Conservation (phyloP, 1,284 basidiomycete genomes). For the Pseudozyma hubeiensis region DNA sequence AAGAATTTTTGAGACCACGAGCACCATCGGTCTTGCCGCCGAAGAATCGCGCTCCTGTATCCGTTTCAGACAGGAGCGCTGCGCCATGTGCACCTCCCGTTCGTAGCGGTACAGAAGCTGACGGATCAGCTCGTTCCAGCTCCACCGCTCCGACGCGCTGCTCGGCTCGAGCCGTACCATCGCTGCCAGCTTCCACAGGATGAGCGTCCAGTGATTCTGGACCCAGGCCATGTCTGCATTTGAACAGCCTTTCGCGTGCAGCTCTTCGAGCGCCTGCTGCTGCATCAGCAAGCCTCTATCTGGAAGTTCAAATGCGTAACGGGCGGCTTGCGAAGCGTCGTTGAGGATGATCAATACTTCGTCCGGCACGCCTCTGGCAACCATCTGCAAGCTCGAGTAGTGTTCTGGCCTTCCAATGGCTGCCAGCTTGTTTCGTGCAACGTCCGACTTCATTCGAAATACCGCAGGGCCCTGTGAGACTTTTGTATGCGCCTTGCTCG, state of each 20-base stretch:
- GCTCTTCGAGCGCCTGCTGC: slow-evolving; percentile 37
- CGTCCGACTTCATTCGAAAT: slow-evolving; percentile 8
- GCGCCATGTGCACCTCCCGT: slow-evolving; percentile 82
- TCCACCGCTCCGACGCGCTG: slow-evolving; percentile 38
- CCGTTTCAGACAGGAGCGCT: slow-evolving; percentile 82
- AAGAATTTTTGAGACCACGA: slow-evolving; percentile 82
- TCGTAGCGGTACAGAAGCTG: slow-evolving; percentile 93
- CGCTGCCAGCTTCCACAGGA: slow-evolving; percentile 94
- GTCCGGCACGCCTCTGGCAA: slow-evolving; percentile 49
- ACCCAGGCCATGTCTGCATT: slow-evolving; percentile 84
- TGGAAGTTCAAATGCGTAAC: slow-evolving; percentile 51
- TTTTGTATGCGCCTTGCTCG: neutral
- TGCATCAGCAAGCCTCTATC: slow-evolving; percentile 35
- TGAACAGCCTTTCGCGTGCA: slow-evolving; percentile 41
- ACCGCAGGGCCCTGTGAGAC: slow-evolving; percentile 17
- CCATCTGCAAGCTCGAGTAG: slow-evolving; percentile 37
- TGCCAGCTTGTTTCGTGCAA: slow-evolving; percentile 20
- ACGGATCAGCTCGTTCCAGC: slow-evolving; percentile 73
- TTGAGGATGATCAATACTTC: slow-evolving; percentile 55
- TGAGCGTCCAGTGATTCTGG: slow-evolving; percentile 86
- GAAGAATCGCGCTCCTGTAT: slow-evolving; percentile 82
- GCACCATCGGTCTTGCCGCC: slow-evolving; percentile 79
- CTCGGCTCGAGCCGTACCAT: slow-evolving; percentile 76
- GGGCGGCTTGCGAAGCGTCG: slow-evolving; percentile 36
- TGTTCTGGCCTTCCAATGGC: slow-evolving; percentile 43